Evolutionary conservation across 805 yeast genomes (phyloP).

Genomic region (Candida corydali): DNA sequence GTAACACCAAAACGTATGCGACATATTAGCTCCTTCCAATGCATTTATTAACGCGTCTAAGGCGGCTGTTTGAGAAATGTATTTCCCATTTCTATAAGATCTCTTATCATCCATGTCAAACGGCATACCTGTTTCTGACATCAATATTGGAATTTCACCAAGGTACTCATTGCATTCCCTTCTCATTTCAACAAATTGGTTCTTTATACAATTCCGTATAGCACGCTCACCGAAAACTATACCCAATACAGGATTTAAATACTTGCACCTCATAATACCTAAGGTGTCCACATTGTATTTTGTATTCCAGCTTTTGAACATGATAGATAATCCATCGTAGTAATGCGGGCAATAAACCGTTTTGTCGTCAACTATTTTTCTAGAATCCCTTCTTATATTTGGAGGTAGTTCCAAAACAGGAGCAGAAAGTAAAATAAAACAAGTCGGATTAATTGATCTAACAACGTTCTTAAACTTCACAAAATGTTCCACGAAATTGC

Average conservation of each 20-base stretch:
- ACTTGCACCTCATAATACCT: conserved; percentile 78
- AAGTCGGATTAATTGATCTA: conserved; percentile 38
- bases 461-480: conserved; percentile 44
- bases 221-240: conserved; percentile 78
- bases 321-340: conserved; percentile 90
- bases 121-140: conserved; percentile 97
- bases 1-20: conserved; percentile 87
- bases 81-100: conserved; percentile 66
- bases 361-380: conserved; percentile 51
- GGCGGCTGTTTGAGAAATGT: conserved; percentile 71
- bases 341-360: conserved; percentile 85
- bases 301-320: conserved; percentile 88
- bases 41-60: conserved; percentile 80
- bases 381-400: conserved; percentile 42
- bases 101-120: conserved; percentile 85
- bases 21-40: conserved; percentile 65
- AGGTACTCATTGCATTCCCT: conserved; percentile 57
- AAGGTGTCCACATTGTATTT: conserved; percentile 81
- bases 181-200: conserved; percentile 64
- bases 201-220: conserved; percentile 66
- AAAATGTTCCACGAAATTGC: conserved; percentile 63
- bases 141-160: conserved; percentile 71
- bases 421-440: conserved; percentile 68
- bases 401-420: conserved; percentile 84
- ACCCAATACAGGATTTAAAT: conserved; percentile 67